These are phyloP conservation scores for Cucumis melo DNA, from an alignment of 306 rosid genomes.

Conservation along the genomic window DNA sequence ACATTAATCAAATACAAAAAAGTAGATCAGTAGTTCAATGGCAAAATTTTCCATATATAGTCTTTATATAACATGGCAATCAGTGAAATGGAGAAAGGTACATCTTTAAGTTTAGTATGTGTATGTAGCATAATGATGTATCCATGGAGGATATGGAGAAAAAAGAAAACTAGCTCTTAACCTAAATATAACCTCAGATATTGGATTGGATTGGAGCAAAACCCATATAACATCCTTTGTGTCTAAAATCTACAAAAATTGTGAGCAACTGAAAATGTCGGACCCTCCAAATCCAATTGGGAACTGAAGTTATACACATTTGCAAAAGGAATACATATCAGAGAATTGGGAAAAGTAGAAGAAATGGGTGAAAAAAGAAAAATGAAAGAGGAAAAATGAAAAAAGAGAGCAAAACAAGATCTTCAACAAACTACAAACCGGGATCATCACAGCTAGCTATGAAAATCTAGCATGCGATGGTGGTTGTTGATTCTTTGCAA, in stretches of 20 bases:
- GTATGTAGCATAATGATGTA: slow-evolving; percentile 1
- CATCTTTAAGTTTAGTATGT: background rate
- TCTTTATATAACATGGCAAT: slow-evolving; percentile 40
- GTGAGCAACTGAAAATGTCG: slow-evolving; percentile 15
- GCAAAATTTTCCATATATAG: slow-evolving; percentile 32
- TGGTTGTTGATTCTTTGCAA: background rate
- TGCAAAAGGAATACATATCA: slow-evolving; percentile 35
- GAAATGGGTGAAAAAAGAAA: slow-evolving; percentile 17
- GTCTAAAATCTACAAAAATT: slow-evolving; percentile 27
- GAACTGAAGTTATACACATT: slow-evolving; percentile 47
- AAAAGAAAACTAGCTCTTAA: slow-evolving; percentile 20
- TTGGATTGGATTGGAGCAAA: slow-evolving; percentile 10
- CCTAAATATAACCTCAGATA: slow-evolving; percentile 22
- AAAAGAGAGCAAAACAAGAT: background rate
- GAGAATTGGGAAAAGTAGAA: slow-evolving; percentile 16
- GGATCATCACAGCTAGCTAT: background rate
- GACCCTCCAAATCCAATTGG: slow-evolving; percentile 26
- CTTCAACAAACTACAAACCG: slow-evolving; percentile 3
- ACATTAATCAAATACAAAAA: background rate
- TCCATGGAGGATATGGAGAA: slow-evolving; percentile 1
- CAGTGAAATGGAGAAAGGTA: slow-evolving; percentile 15
- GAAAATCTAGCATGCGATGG: background rate
- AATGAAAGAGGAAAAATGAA: background rate
- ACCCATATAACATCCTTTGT: slow-evolving; percentile 19
- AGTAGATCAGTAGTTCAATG: background rate